phyloP scores from a whole-genome alignment of 225 moss, liverwort and hornwort species.

The Anthoceros angustus region DNA sequence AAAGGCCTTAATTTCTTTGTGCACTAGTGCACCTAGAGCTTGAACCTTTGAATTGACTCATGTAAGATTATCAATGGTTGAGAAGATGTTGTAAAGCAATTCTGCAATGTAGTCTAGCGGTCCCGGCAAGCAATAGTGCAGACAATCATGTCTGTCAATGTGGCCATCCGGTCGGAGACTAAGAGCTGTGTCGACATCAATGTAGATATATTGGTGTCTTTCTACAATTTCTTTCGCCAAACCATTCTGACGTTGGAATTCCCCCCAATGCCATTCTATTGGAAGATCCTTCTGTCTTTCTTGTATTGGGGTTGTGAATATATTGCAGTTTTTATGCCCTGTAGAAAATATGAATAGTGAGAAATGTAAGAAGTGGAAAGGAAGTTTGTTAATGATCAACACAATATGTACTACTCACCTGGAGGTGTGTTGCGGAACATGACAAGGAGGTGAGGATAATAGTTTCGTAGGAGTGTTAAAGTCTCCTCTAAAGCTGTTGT shows the following conservation, averaged over 20 bases:
- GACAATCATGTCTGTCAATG: constrained; percentile 10
- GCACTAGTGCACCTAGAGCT: no score
- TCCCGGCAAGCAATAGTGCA: constrained; percentile 19
- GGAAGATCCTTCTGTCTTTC: constrained; percentile 5
- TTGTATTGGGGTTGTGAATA: constrained; percentile 10
- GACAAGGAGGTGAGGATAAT: constrained; percentile 39
- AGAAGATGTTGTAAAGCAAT: constrained; percentile 14
- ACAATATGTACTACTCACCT: constrained; percentile 14
- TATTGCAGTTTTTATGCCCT: constrained; percentile 18
- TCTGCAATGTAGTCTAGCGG: constrained; percentile 13
- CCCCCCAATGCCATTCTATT: constrained; percentile 13
- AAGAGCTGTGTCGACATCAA: constrained; percentile 10
- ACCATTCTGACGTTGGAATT: constrained; percentile 12
- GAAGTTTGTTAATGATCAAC: neutral
- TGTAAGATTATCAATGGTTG: no score
- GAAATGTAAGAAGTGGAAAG: neutral
- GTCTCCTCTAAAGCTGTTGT: constrained; percentile 19
- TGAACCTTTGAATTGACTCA: no score
- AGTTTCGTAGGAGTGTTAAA: constrained; percentile 26
- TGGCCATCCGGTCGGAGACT: constrained; percentile 18
- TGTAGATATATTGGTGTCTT: constrained; percentile 10
- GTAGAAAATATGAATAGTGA: neutral
- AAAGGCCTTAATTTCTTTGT: no score
- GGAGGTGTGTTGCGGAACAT: constrained; percentile 56
- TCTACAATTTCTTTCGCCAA: constrained; percentile 9